Evolutionary conservation across 1,284 basidiomycete species (phyloP), one percentile per base, ranked within the genome.

Genomic region (Leccinum angustisporum): DNA sequence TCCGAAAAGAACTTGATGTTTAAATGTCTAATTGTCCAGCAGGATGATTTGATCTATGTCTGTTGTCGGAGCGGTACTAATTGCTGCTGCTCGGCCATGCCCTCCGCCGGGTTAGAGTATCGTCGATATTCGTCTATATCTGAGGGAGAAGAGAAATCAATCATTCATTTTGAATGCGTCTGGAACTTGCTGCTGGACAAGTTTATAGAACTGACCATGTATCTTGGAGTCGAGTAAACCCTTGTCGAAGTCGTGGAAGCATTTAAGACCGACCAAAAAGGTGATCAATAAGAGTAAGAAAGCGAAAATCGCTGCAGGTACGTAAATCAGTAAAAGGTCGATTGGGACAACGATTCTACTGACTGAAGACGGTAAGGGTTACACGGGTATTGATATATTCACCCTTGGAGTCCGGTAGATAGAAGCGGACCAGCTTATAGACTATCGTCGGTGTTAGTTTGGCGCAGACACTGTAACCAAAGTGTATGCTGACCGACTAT

Each of bases 381-480:
- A 81, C 86, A 62, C 90, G 81, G 16, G 91, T 92, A 25, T 88
- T 86, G 25, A 75, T 68, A 68, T 93, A 93, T 67, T 83, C 77
- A 0, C 54, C 67, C 52, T 76, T 66, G 7, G 88, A 86, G 8
- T 68, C 65, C 8, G 88, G 87, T 38, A 83, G 76, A 72, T 90
- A 94, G 77, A 93, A 90, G 33, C 91, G 85, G 60, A 88, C 83
- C 30, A 94, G 82, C 71, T 94, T 94, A 75, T 89, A 94, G 59
- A 91, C 90, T 91, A 40, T 61, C 34, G 51, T 33, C 10, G 14
- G 60, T 59, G n/a, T 16, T 11, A 60, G 38, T 36, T 68, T 43
- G 60, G 46, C 46, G 13, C 58, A 30, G 11, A 30, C 51, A 10
- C 10, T 7, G 34, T 21, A 43, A 30, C 11, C n/a, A 0, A 51